phyloP scores from a whole-genome alignment of 2,329 filamentous ascomycete species.

The Diaporthe nobilis region DNA sequence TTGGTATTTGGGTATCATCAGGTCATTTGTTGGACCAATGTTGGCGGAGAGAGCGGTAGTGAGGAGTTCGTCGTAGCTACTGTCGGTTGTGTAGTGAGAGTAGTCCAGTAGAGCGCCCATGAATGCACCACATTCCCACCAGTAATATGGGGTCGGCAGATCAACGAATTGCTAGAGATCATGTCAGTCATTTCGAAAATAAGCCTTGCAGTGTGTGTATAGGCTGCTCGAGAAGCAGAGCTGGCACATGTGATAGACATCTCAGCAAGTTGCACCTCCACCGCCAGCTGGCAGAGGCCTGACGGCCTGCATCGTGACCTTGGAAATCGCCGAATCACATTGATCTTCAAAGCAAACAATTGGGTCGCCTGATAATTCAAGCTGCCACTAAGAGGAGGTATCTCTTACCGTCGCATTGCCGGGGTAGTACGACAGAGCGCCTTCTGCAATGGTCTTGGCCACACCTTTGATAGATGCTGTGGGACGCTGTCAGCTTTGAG shows the following conservation, averaged over 20 bases:
- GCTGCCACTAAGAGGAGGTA: background rate
- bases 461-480: slow-evolving; percentile 74
- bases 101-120: slow-evolving; percentile 81
- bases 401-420: slow-evolving; percentile 62
- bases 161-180: slow-evolving; percentile 67
- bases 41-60: slow-evolving; percentile 72
- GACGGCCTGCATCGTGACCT: too few relatives aligned
- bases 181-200: slow-evolving; percentile 9
- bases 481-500: slow-evolving; percentile 41
- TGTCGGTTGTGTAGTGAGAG: slow-evolving; percentile 75
- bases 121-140: slow-evolving; percentile 76
- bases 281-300: too few relatives aligned
- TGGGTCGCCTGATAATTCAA: background rate
- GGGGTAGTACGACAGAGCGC: slow-evolving; percentile 74
- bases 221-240: background rate
- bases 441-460: slow-evolving; percentile 71
- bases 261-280: background rate
- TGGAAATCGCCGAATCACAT: background rate
- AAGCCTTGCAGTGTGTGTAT: too few relatives aligned
- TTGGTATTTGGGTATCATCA: slow-evolving; percentile 69
- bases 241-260: background rate
- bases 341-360: background rate
- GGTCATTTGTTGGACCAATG: slow-evolving; percentile 70
- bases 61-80: slow-evolving; percentile 71
- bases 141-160: slow-evolving; percentile 77